Evolutionary conservation across 2,329 filamentous ascomycete genomes (phyloP).

Genomic region (Ophiostoma sp.): DNA sequence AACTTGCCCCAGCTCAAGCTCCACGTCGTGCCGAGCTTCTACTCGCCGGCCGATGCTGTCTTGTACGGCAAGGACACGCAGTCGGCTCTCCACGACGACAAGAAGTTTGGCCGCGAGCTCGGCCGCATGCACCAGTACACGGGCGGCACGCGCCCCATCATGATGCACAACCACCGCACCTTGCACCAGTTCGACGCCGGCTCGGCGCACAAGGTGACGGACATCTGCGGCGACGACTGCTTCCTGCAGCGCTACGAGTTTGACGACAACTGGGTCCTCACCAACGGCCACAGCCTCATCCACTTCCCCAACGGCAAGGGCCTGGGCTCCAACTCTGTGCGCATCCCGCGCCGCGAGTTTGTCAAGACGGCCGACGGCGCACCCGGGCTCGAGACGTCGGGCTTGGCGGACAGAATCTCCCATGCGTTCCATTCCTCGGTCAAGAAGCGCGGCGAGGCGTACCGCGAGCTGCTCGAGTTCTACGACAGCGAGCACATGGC

Average conservation of each 20-base stretch:
- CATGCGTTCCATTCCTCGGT: neutral
- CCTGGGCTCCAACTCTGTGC: neutral
- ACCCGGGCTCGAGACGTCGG: neutral
- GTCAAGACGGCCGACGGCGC: neutral
- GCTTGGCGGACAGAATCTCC: neutral
- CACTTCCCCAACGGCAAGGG: constrained; percentile 31
- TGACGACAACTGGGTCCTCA: constrained; percentile 44
- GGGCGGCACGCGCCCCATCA: constrained; percentile 39
- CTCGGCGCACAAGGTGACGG: constrained; percentile 40
- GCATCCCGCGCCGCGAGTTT: constrained; percentile 12
- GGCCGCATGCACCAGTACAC: constrained; percentile 34
- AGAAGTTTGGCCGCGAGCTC: neutral
- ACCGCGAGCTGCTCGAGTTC: constrained; percentile 20
- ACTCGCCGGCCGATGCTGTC: constrained; percentile 37
- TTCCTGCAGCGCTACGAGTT: constrained; percentile 46
- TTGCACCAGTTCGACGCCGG: constrained; percentile 39
- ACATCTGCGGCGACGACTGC: constrained; percentile 43
- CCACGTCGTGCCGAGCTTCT: constrained; percentile 42
- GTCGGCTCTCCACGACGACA: constrained; percentile 18
- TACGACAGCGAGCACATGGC: constrained; percentile 33
- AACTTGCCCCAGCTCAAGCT: constrained; percentile 36
- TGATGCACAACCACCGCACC: constrained; percentile 39
- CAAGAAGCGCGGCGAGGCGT: constrained; percentile 3
- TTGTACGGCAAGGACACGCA: constrained; percentile 31
- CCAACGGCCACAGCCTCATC: constrained; percentile 44